Percentiles rank a stretch among this genome's conserved stretches.
Conservation (phyloP, 768 basidiomycete genomes). For the Lentinula sp. region DNA sequence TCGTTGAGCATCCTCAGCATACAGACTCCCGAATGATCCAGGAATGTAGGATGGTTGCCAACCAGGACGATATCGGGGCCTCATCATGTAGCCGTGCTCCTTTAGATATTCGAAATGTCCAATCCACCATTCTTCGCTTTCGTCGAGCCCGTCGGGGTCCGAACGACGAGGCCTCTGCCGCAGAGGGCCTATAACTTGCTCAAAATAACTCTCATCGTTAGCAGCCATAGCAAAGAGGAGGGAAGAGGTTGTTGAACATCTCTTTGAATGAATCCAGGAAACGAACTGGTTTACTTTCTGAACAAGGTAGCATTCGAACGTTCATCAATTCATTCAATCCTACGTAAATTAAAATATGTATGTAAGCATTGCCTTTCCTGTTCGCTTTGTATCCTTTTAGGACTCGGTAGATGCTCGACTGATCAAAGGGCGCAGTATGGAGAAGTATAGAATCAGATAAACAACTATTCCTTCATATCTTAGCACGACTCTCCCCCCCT, state of each 20-base stretch:
- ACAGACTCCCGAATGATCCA: background rate
- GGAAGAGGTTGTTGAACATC: too few species aligned
- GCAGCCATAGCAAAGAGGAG: too few species aligned
- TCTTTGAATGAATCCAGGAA: background rate
- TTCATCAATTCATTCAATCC: too few species aligned
- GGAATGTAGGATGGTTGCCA: conserved; percentile 15
- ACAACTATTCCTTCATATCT: too few species aligned
- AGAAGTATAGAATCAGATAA: too few species aligned
- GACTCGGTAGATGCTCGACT: too few species aligned
- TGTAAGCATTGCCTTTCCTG: too few species aligned
- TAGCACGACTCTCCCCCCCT: too few species aligned
- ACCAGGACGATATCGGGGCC: conserved; percentile 12
- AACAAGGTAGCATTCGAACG: too few species aligned
- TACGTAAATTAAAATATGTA: too few species aligned
- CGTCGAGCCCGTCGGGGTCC: background rate
- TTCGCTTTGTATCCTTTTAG: too few species aligned
- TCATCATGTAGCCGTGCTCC: conserved; percentile 12
- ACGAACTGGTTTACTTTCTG: background rate
- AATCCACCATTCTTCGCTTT: conserved; percentile 10
- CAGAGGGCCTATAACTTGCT: background rate
- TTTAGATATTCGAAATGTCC: conserved; percentile 10
- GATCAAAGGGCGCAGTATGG: too few species aligned
- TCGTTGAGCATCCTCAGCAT: background rate
- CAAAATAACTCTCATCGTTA: background rate
- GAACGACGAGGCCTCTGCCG: background rate